Conservation (phyloP, 768 basidiomycete genomes). For the Russula sp. region DNA sequence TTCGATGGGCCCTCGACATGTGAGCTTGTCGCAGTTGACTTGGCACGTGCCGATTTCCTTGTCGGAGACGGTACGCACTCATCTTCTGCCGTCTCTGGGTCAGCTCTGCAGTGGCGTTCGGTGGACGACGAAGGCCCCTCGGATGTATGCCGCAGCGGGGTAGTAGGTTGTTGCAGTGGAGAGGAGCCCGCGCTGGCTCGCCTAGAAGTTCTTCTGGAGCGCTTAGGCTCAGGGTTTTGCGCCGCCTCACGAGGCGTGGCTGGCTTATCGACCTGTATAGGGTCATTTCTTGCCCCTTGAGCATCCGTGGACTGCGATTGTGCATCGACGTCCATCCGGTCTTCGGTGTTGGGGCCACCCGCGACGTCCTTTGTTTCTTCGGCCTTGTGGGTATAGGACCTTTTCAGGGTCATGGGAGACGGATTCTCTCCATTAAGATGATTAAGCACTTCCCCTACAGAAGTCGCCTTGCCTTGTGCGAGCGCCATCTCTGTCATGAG, state of each 20-base stretch:
- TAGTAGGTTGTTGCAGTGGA: background rate
- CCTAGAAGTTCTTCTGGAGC: background rate
- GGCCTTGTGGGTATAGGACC: constrained; percentile 20
- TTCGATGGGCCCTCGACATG: background rate
- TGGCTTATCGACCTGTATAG: constrained; percentile 1
- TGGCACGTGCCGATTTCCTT: constrained; percentile 14
- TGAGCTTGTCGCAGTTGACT: background rate
- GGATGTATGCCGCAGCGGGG: background rate
- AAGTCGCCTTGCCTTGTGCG: background rate
- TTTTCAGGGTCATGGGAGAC: constrained; percentile 24
- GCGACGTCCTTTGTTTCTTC: constrained; percentile 30
- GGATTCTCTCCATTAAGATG: background rate
- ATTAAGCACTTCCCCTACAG: background rate
- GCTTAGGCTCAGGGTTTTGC: background rate
- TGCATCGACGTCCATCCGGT: constrained; percentile 22
- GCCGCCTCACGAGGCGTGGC: background rate
- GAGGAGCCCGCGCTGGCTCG: background rate
- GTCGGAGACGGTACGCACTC: constrained; percentile 6
- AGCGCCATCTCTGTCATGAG: constrained; percentile 10
- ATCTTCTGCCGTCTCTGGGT: constrained; percentile 3
- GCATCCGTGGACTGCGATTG: background rate
- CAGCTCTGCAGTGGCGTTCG: background rate
- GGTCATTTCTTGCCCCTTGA: background rate
- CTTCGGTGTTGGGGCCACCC: constrained; percentile 21
- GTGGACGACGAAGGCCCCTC: background rate